Evolutionary conservation across 345 rosid genomes (phyloP), one percentile per base, ranked within the genome.

Genomic region (Raphanus raphanistrum): DNA sequence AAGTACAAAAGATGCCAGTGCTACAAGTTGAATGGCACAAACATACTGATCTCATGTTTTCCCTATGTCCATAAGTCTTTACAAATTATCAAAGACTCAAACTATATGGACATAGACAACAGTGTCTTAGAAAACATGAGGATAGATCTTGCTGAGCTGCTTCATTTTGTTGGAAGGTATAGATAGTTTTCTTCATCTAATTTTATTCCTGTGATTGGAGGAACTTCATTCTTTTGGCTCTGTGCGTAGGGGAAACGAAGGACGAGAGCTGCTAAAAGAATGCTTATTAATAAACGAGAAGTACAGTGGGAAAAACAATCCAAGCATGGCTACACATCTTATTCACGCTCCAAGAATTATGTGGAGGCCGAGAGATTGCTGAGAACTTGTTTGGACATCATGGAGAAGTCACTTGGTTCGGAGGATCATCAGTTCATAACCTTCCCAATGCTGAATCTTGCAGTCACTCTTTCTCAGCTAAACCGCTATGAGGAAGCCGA

Each of bases 111-210:
- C 35, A 43, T 84, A 55, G 96, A 90, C 79, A 87, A 92, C 68
- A 62, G 74, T 65, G 21, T 87, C 69, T 76, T 92, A 86, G 96
- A 87, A 86, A 89, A 84, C 79, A 84, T 93, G 90, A 88, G 91
- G 82, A 86, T 89, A 83, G 96, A 94, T 81, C 86, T 94, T 83
- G 97, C 94, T 13, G 98, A 92, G 79, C 66, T 92, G 66, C 97
- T 92, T 82, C 96, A 92, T 83, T 84, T 76, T 72, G 94, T 85
- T 5, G 98, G 92, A 81, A 90, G 96, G 98, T 92, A 80, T 69
- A n/a, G n/a, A n/a, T n/a, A 69, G 21, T 0, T 25, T 66, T 29
- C 6, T 48, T 13, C 31, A 2, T 28, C 31, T 4, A 21, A 21
- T 41, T 17, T 27, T 58, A 58, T 35, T 66, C 52, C 1, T 33